phyloP scores from a whole-genome alignment of 352 stramenopile genomes.

The Pythium utonaiense region DNA sequence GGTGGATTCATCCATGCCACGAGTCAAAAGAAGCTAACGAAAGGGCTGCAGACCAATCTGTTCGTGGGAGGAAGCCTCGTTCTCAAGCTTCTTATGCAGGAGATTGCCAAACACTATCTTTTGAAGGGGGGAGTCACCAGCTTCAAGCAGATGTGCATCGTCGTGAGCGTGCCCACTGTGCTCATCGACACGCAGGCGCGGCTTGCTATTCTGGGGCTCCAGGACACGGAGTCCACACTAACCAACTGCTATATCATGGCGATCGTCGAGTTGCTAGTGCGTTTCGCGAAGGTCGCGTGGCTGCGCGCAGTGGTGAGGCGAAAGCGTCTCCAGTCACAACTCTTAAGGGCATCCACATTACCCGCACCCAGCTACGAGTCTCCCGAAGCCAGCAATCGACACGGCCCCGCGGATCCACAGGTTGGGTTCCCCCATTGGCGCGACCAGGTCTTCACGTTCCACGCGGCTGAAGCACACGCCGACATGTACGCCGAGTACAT shows the following conservation, averaged over 20 bases:
- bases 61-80: slow-evolving; percentile 31
- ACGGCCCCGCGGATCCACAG: not conserved
- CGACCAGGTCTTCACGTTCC: slow-evolving; percentile 3
- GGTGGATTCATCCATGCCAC: slow-evolving; percentile 2
- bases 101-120: slow-evolving; percentile 28
- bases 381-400: too few relatives aligned
- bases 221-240: slow-evolving; percentile 18
- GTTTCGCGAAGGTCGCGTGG: slow-evolving; percentile 20
- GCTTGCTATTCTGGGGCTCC: slow-evolving; percentile 30
- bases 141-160: slow-evolving; percentile 5
- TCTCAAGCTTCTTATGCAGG: slow-evolving; percentile 36
- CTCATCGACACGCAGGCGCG: slow-evolving; percentile 39
- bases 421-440: not conserved
- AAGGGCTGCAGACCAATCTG: not conserved
- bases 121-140: slow-evolving; percentile 17
- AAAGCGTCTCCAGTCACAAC: not conserved
- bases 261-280: slow-evolving; percentile 1
- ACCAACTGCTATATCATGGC: slow-evolving; percentile 33
- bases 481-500: slow-evolving; percentile 50
- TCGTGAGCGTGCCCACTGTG: slow-evolving; percentile 32
- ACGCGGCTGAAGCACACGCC: slow-evolving; percentile 18
- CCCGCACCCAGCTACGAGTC: too few relatives aligned
- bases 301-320: not conserved
- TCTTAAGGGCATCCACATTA: too few relatives aligned
- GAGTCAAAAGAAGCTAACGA: not conserved